phyloP scores from a whole-genome alignment of 2,329 filamentous ascomycete species.

The Penicillium glabrum region DNA sequence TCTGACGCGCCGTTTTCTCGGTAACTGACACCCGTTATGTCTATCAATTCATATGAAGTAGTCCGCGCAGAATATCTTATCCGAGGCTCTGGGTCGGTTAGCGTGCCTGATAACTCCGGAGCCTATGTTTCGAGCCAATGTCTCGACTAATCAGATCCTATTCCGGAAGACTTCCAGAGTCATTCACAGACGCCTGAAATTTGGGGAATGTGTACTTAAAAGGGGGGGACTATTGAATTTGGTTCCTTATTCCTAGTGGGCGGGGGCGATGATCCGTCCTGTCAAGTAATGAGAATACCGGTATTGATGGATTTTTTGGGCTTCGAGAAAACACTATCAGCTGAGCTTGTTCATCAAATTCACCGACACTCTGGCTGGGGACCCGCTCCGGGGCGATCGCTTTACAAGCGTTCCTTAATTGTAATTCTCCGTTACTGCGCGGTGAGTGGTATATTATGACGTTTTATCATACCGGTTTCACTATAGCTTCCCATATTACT shows the following conservation, averaged over 20 bases:
- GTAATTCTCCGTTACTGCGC: neutral
- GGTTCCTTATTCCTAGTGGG: neutral
- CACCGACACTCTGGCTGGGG: constrained; percentile 23
- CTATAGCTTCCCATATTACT: neutral
- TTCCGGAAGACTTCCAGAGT: neutral
- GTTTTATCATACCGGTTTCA: neutral
- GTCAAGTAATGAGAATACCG: constrained; percentile 2
- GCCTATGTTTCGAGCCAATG: neutral
- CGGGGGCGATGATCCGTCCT: constrained; percentile 17
- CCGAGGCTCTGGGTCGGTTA: constrained; percentile 13
- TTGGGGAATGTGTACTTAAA: neutral
- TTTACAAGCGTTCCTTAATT: neutral
- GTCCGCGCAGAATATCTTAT: constrained; percentile 7
- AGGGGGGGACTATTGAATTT: constrained; percentile 8
- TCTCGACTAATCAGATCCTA: neutral
- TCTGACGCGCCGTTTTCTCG: neutral
- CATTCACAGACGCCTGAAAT: neutral
- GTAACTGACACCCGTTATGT: constrained; percentile 6
- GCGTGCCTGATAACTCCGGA: constrained; percentile 12
- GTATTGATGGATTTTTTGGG: constrained; percentile 10
- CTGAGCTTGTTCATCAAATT: constrained; percentile 25
- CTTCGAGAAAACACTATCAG: constrained; percentile 23
- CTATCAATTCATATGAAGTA: constrained; percentile 12
- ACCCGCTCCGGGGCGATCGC: constrained; percentile 19
- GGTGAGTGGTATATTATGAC: neutral